Conservation (phyloP, 129 eudicot species). For the Escallonia herrerae region DNA sequence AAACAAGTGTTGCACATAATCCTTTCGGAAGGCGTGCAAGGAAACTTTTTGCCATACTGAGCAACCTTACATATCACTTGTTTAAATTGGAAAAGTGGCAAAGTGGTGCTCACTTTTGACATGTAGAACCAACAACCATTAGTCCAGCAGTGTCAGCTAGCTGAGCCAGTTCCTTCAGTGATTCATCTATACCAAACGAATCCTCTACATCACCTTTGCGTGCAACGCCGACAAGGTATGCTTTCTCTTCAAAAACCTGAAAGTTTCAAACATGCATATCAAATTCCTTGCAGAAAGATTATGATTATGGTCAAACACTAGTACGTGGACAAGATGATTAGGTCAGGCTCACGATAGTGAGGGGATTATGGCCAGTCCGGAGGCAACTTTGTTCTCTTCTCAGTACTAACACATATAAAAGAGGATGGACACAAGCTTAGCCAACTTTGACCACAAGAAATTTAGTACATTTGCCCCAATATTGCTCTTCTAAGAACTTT, state of each 20-base stretch:
- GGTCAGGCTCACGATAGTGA: too few relatives aligned
- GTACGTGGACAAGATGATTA: background rate
- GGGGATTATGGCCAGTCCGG: too few relatives aligned
- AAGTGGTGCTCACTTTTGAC: slow-evolving; percentile 64
- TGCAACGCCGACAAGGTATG: slow-evolving; percentile 88
- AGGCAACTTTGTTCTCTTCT: too few relatives aligned
- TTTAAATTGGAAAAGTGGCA: background rate
- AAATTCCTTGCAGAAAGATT: background rate
- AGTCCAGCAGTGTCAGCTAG: slow-evolving; percentile 98
- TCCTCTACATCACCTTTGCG: slow-evolving; percentile 57
- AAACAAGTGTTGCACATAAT: background rate
- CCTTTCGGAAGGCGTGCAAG: background rate
- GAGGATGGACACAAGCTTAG: too few relatives aligned
- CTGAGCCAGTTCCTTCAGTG: slow-evolving; percentile 81
- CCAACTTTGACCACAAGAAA: too few relatives aligned
- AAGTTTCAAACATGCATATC: slow-evolving; percentile 1
- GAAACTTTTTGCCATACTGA: background rate
- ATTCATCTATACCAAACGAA: slow-evolving; percentile 74
- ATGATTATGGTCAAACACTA: background rate
- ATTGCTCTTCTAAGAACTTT: too few relatives aligned
- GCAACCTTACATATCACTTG: background rate
- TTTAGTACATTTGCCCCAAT: too few relatives aligned
- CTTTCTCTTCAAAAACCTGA: slow-evolving; percentile 89
- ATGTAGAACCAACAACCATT: slow-evolving; percentile 77
- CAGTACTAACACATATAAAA: too few relatives aligned